These are phyloP conservation scores for Fusarium newnesense DNA, from an alignment of 2,329 filamentous ascomycete species.

Conservation along the genomic window DNA sequence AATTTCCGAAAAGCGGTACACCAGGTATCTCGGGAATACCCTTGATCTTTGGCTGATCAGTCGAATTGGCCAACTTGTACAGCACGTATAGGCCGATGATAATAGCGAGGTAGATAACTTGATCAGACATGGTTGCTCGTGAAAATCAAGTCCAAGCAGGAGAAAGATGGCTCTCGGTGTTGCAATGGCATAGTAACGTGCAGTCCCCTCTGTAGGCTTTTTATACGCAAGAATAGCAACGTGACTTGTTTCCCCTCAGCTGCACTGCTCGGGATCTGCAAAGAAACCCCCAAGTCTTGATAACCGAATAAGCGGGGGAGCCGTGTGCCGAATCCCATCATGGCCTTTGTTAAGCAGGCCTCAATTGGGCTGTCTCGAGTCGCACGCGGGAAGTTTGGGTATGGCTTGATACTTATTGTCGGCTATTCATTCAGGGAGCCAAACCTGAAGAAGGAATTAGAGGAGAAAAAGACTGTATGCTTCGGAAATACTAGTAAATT, in stretches of 20 bases:
- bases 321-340: constrained; percentile 11
- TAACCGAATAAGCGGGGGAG: constrained; percentile 26
- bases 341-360: not conserved
- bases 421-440: not conserved
- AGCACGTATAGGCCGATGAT: constrained; percentile 14
- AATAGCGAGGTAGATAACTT: constrained; percentile 14
- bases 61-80: constrained; percentile 53
- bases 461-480: not conserved
- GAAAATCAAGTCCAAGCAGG: not conserved
- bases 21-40: constrained; percentile 70
- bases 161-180: not conserved
- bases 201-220: not conserved
- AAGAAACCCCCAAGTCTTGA: not conserved
- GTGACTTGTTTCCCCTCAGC: constrained; percentile 13
- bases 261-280: constrained; percentile 1
- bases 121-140: constrained; percentile 21
- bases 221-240: constrained; percentile 5
- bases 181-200: not conserved
- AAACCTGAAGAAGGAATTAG: not conserved
- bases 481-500: not conserved
- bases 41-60: constrained; percentile 70
- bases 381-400: not conserved
- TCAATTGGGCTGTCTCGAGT: constrained; percentile 5
- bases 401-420: not conserved
- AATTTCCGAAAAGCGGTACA: constrained; percentile 70